Percentiles rank a stretch among this genome's conserved stretches.
phyloP scores from a whole-genome alignment of 805 yeast genomes.

The Sugiyamaella mastotermitis region DNA sequence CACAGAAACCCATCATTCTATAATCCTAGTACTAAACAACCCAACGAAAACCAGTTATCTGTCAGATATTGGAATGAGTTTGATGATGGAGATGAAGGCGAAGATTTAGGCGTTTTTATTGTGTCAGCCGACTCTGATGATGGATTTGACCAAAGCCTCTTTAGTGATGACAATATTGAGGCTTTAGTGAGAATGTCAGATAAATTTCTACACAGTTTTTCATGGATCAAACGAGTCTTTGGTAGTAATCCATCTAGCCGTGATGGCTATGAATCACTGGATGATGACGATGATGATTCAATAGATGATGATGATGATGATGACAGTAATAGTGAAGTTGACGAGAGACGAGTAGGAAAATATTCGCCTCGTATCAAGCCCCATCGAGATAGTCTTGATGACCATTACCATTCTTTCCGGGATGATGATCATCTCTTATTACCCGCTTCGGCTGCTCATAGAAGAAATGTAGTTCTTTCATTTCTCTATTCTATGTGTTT shows the following conservation, averaged over 20 bases:
- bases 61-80: slow-evolving; percentile 62
- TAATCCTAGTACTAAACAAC: slow-evolving; percentile 2
- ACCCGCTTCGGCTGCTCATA: slow-evolving; percentile 5
- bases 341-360: neutral
- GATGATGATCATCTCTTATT: slow-evolving; percentile 5
- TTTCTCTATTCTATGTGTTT: slow-evolving; percentile 40
- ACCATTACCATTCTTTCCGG: slow-evolving; percentile 11
- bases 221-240: slow-evolving; percentile 19
- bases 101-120: slow-evolving; percentile 33
- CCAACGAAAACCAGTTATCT: slow-evolving; percentile 17
- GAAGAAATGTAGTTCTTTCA: slow-evolving; percentile 39
- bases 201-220: slow-evolving; percentile 21
- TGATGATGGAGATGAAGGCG: slow-evolving; percentile 53
- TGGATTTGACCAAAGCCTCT: slow-evolving; percentile 19
- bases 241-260: slow-evolving; percentile 11
- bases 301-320: slow-evolving; percentile 4
- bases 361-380: slow-evolving; percentile 9
- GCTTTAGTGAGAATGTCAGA: slow-evolving; percentile 27
- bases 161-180: slow-evolving; percentile 28
- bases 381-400: slow-evolving; percentile 15
- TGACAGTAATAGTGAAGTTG: too few species aligned
- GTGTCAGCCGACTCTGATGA: slow-evolving; percentile 30
- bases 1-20: slow-evolving; percentile 4
- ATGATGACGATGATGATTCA: slow-evolving; percentile 17
- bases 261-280: slow-evolving; percentile 8